Base-by-base conservation (phyloP, 2,329 filamentous ascomycete species). In the Graphium sp. region DNA sequence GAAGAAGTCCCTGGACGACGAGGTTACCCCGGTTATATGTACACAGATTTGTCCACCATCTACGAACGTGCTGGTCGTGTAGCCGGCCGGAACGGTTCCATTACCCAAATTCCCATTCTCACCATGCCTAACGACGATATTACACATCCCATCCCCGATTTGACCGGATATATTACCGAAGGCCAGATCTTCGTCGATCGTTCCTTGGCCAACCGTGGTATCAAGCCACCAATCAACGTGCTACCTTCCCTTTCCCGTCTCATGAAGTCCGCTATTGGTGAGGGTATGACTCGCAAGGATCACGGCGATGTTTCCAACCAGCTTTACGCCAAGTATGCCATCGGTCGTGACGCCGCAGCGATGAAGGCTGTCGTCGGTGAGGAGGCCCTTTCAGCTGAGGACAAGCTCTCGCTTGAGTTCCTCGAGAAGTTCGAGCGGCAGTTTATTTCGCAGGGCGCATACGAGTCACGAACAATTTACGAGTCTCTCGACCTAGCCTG, bases 91-190 rank as follows among this genome's bases (percentile, higher is more conserved):
- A 94, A 95, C 47, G 89, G 91, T 35, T 98, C 89, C 45, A 98
- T 98, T 46, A 98, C 91, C 13, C 89, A 98, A 60, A 94, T 98
- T 46, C 89, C 89, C 35, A 98, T 98, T 52, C 56, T 98, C 58
- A 94, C 89, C 42, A 98, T 98, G 89, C 89, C 89, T 47, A 98
- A 98, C 72, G 87, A 98, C 50, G 87, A 98, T 58, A 98, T 98
- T 50, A 98, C 89, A 24, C 89, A 98, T 53, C 91, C 89, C 22
- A 98, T 98, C 50, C 91, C 91, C 38, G 89, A 98, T 65, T 65
- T 98, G 62, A 98, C 89, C 37, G 89, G 89, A 32, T 98, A 95
- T 61, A 98, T 98, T 51, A 98, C 89, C 13, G 89, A 98, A 60
- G 91, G 89, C 23, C 89, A 98, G 57, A 94, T 98, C 49, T 95